Base-by-base conservation (phyloP, 306 rosid genomes). In the Echinosophora koreensis region DNA sequence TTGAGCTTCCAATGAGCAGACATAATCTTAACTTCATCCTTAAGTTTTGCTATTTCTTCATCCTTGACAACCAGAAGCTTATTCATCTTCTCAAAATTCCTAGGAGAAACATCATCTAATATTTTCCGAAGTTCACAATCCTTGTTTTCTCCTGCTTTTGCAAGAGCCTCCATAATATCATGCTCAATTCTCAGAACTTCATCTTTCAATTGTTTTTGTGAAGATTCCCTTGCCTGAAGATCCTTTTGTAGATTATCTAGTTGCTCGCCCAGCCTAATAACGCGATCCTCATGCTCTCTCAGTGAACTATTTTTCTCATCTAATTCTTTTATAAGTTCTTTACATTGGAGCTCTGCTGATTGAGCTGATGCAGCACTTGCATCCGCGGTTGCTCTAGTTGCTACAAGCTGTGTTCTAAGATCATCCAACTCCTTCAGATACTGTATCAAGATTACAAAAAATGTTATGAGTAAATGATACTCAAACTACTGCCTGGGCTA, bases 121-220 rank as follows among this genome's bases (percentile, higher is more conserved):
- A 91, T 52, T 88, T 86, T 96, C 80, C 71, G 87, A 80, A 93
- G 86, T 78, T 91, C 98, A 55, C 90, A 83, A 58, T 87, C 94
- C 89, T 87, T 96, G 87, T 79, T 87, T 15, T 73, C 82, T 18
- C 88, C 90, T 1, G 90, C 86, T 82, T 86, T 89, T 14, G 87
- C 86, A 38, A 96, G 83, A 79, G 98, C 93, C 61, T 88, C 85
- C 96, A 77, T 88, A 27, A 96, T 96, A 57, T 96, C 98, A 1
- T 75, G 87, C 81, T 96, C 99, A 50, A 93, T 68, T 84, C 98
- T 92, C 69, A 86, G 37, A 82, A 96, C 90, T 46, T 93, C 96
- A 41, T 91, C 98, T 82, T 84, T 93, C 82, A 93, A 89, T 83
- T 96, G 97, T 80, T 89, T 90, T 78, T 96, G 99, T 6, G 98